Percentiles rank a stretch among this genome's conserved stretches.
These are phyloP conservation scores for Carex pumila DNA, from an alignment of 176 grass and related monocot species.

Conservation along the genomic window DNA sequence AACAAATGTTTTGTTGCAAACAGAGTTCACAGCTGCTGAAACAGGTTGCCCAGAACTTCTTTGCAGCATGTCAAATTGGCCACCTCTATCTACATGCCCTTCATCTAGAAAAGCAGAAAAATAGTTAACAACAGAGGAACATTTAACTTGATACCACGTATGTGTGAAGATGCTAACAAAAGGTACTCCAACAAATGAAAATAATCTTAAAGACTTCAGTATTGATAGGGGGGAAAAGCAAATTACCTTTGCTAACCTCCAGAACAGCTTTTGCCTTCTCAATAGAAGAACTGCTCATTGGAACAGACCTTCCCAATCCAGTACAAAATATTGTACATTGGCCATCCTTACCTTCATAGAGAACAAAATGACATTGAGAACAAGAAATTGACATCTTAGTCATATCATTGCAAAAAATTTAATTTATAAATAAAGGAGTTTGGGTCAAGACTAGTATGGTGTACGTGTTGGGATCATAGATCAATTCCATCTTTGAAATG, in stretches of 20 bases:
- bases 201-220: background rate
- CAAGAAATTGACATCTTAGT: background rate
- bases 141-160: background rate
- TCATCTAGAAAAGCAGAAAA: constrained; percentile 9
- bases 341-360: background rate
- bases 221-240: constrained; percentile 1
- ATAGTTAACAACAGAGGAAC: background rate
- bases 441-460: background rate
- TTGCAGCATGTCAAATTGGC: constrained; percentile 33
- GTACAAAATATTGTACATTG: constrained; percentile 40
- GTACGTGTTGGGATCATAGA: background rate
- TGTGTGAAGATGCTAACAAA: background rate
- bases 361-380: background rate
- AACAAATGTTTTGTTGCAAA: constrained; percentile 36
- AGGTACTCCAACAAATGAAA: background rate
- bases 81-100: constrained; percentile 4
- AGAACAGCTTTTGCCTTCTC: constrained; percentile 46
- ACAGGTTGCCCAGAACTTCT: constrained; percentile 40
- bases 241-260: constrained; percentile 22
- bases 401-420: background rate
- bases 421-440: background rate
- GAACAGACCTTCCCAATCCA: constrained; percentile 28
- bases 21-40: constrained; percentile 26
- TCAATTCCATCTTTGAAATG: background rate
- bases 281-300: constrained; percentile 37